Base-by-base conservation (phyloP, 2,329 filamentous ascomycete genomes). In the Bretziella fagacearum region DNA sequence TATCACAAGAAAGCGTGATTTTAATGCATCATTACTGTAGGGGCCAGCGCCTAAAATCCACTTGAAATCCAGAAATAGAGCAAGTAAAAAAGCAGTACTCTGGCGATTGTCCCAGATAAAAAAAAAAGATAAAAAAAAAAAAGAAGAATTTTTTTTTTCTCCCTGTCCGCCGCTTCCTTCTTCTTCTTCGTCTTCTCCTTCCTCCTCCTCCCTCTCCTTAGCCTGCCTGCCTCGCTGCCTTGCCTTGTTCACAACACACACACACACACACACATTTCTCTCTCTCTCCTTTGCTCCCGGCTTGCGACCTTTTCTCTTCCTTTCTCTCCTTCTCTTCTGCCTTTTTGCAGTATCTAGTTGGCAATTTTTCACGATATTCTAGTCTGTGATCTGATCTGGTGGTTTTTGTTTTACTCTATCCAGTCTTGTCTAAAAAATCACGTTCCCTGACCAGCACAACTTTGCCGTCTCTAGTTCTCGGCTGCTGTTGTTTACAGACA, bases 71-170 rank as follows among this genome's bases (percentile, higher is more conserved):
- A n/a, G n/a, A n/a, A n/a, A n/a, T n/a, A n/a, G n/a, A n/a, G n/a
- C n/a, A n/a, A n/a, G n/a, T n/a, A n/a, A n/a, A n/a, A n/a, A n/a
- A n/a, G n/a, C n/a, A n/a, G n/a, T n/a, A n/a, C n/a, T n/a, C n/a
- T n/a, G n/a, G n/a, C n/a, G n/a, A n/a, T n/a, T n/a, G n/a, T n/a
- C n/a, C n/a, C n/a, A n/a, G n/a, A n/a, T n/a, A n/a, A n/a, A n/a
- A n/a, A n/a, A n/a, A n/a, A n/a, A n/a, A n/a, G n/a, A n/a, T n/a
- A n/a, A n/a, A n/a, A n/a, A 33, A 23, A 13, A 44, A 30, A 37
- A 39, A 23, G 33, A 26, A 46, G 27, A 46, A 42, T 25, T 47
- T 47, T 46, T 39, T 32, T 25, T 47, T 47, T 46, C 33, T 32
- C 11, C 18, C 37, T 18, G 44, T 40, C 35, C 30, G n/a, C 20